Conservation (phyloP, 352 stramenopile species). For the Stephanocyclus meneghinianus region DNA sequence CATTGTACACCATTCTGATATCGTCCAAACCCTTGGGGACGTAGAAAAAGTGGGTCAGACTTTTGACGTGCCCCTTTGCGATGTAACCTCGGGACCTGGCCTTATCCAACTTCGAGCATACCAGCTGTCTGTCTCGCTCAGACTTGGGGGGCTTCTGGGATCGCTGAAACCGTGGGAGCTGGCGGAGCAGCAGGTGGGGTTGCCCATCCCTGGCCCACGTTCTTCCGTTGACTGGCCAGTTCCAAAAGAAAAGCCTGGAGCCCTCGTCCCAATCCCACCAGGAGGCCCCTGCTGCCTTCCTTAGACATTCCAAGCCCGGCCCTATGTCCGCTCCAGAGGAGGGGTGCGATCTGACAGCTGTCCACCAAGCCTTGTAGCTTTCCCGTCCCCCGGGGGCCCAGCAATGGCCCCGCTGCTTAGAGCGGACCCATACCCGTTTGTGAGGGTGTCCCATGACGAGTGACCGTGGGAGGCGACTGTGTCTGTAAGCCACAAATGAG, state of each 20-base stretch:
- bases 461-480: too few species aligned
- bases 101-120: background rate
- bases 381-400: background rate
- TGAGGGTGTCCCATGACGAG: too few species aligned
- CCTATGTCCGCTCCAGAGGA: background rate
- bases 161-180: background rate
- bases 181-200: background rate
- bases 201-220: background rate
- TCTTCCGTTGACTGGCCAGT: background rate
- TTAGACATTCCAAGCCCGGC: constrained; percentile 4
- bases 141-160: background rate
- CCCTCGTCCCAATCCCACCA: constrained; percentile 49
- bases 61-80: constrained; percentile 1
- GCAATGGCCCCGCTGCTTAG: too few species aligned
- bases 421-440: too few species aligned
- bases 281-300: background rate
- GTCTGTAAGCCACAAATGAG: too few species aligned
- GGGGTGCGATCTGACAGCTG: background rate
- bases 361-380: background rate
- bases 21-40: constrained; percentile 47
- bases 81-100: constrained; percentile 12
- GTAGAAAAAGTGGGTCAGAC: constrained; percentile 31
- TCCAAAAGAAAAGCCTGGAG: constrained; percentile 17
- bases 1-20: constrained; percentile 58
- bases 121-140: background rate